Evolutionary conservation across 2,329 filamentous ascomycete genomes (phyloP), one percentile per base, ranked within the genome.

Genomic region (Aspergillus caelatus): DNA sequence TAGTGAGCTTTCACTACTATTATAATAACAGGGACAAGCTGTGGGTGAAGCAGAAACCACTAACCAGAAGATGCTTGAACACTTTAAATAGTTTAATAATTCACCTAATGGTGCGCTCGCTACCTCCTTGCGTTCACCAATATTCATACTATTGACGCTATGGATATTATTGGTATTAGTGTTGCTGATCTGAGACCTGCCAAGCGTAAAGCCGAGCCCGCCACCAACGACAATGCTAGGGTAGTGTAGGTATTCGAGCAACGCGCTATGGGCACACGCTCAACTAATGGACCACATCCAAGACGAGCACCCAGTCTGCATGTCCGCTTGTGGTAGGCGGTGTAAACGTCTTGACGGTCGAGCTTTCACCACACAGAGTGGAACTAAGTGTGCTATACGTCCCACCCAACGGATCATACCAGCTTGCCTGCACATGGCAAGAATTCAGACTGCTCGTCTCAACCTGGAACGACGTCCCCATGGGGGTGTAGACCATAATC

Each of bases 81-180:
- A 26, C 1, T 7, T 36, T 36, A 16, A 36, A 8, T 36, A 34
- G 10, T 4, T 32, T 4, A 32, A 11, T 4, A 32, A 6, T 3
- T 32, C 7, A 0, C 8, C 30, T 32, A 3, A 32, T 1, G 10
- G 3, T 32, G 4, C 10, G 30, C 1, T 1, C 0, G 9, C 10
- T 5, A 34, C 3, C 32, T 10, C 32, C 32, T 34, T 34, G 10
- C 32, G 5, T 34, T 5, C 11, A 34, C 10, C 2, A 2, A 11
- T 32, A 4, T 32, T 4, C 0, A 8, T 8, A 30, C 28, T 30
- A 34, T 34, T 26, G n/a, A 3, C 3, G 23, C 2, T 26, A 26
- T 26, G 3, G 26, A 5, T 26, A 26, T 1, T 26, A 26, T 26
- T 26, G 26, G 4, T 5, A 26, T 3, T 26, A 26, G 26, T 5